These are phyloP conservation scores for Cairneyella variabilis DNA, from an alignment of 495 filamentous ascomycete species.

Conservation along the genomic window DNA sequence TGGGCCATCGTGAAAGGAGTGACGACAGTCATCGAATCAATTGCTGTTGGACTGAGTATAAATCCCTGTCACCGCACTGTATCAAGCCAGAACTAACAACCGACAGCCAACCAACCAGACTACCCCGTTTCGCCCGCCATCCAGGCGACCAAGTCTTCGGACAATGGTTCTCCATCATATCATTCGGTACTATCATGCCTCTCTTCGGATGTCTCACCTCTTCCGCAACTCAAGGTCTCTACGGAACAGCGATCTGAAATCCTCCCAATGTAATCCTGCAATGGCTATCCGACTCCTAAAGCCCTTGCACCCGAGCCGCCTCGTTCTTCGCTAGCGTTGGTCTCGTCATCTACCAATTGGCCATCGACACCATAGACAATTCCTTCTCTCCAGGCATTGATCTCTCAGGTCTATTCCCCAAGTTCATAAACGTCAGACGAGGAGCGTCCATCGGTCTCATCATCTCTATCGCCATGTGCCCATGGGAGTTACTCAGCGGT, in stretches of 20 bases:
- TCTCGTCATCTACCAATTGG: constrained; percentile 27
- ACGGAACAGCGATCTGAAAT: constrained; percentile 35
- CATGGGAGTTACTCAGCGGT: constrained; percentile 45
- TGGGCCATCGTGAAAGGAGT: constrained; percentile 29
- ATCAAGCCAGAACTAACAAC: not conserved
- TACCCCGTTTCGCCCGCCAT: constrained; percentile 28
- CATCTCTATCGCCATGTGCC: constrained; percentile 38
- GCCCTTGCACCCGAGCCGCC: constrained; percentile 16
- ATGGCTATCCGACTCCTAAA: constrained; percentile 24
- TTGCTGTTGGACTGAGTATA: constrained; percentile 23
- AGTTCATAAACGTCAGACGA: constrained; percentile 45
- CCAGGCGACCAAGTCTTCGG: constrained; percentile 27
- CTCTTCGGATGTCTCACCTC: constrained; percentile 34
- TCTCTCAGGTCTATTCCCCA: constrained; percentile 37
- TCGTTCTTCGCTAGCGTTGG: constrained; percentile 29
- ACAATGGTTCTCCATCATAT: constrained; percentile 25
- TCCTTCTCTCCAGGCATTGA: constrained; percentile 37
- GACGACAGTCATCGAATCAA: constrained; percentile 26
- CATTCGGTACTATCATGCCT: constrained; percentile 29
- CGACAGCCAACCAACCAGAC: constrained; percentile 24
- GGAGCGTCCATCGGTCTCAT: constrained; percentile 38
- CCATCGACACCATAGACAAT: constrained; percentile 31
- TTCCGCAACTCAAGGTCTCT: constrained; percentile 31
- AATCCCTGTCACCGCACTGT: not conserved
- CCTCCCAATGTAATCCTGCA: constrained; percentile 30